Conservation (phyloP, 345 rosid genomes). For the Eucalyptus pauciflora region DNA sequence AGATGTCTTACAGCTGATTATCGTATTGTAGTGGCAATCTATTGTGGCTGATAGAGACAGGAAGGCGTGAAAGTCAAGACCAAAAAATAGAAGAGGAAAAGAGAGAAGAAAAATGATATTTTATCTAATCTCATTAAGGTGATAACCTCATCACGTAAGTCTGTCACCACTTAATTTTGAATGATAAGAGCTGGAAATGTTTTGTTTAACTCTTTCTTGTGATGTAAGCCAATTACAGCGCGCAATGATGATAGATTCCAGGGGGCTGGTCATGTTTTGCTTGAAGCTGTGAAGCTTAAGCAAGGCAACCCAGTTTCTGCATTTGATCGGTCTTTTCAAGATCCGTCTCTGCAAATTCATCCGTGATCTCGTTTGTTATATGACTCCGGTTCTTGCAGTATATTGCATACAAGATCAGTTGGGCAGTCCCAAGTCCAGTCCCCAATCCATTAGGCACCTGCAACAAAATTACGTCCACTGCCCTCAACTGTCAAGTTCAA, state of each 20-base stretch:
- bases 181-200: neutral
- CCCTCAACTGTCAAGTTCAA: neutral
- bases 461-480: neutral
- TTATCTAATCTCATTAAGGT: neutral
- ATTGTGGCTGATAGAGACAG: neutral
- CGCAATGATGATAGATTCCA: neutral
- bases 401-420: constrained; percentile 22
- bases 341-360: neutral
- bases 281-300: neutral
- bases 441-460: constrained; percentile 32
- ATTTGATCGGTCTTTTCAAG: neutral
- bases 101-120: neutral
- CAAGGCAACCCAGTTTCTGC: neutral
- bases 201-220: neutral
- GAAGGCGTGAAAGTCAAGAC: neutral
- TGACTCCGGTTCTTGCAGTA: constrained; percentile 7
- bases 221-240: neutral
- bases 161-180: neutral
- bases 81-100: neutral
- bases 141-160: neutral
- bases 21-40: neutral
- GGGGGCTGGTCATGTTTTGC: neutral
- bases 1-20: neutral
- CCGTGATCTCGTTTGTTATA: neutral
- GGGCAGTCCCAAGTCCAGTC: constrained; percentile 11